These are phyloP conservation scores for Luffa acutangula DNA, from an alignment of 306 rosid genomes.

Conservation along the genomic window DNA sequence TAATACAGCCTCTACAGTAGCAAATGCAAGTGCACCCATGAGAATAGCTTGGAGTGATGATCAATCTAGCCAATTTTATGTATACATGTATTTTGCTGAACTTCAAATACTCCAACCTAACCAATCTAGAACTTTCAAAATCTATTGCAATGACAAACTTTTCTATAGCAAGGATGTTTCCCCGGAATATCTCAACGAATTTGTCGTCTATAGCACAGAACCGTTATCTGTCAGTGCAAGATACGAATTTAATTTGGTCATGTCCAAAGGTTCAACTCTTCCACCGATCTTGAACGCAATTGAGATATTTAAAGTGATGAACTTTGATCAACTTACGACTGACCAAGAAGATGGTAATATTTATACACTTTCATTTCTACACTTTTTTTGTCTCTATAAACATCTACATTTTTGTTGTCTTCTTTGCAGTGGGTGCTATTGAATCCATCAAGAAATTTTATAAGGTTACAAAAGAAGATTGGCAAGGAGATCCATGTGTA, in stretches of 20 bases:
- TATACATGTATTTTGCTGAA: constrained; percentile 36
- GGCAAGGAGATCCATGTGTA: constrained; percentile 41
- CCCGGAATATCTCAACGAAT: neutral
- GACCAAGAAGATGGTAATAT: constrained; percentile 22
- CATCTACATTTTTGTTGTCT: neutral
- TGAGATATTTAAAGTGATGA: constrained; percentile 23
- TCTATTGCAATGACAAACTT: constrained; percentile 13
- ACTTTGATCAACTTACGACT: constrained; percentile 15
- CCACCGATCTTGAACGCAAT: constrained; percentile 38
- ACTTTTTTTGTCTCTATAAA: neutral
- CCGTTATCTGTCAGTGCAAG: neutral
- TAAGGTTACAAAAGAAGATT: constrained; percentile 9
- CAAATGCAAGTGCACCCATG: constrained; percentile 1
- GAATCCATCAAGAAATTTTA: constrained; percentile 11
- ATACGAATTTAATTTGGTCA: neutral
- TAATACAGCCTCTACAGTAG: constrained; percentile 13
- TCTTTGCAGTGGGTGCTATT: constrained; percentile 23
- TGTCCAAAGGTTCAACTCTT: constrained; percentile 20
- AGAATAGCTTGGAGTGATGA: constrained; percentile 11
- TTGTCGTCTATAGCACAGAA: neutral
- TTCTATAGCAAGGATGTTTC: neutral
- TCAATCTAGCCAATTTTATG: constrained; percentile 12
- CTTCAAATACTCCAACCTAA: neutral
- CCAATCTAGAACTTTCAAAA: constrained; percentile 21
- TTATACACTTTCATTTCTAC: neutral